Evolutionary conservation across 1,139 yeast species (phyloP), one percentile per base, ranked within the genome.

Genomic region (Diutina catenulata): DNA sequence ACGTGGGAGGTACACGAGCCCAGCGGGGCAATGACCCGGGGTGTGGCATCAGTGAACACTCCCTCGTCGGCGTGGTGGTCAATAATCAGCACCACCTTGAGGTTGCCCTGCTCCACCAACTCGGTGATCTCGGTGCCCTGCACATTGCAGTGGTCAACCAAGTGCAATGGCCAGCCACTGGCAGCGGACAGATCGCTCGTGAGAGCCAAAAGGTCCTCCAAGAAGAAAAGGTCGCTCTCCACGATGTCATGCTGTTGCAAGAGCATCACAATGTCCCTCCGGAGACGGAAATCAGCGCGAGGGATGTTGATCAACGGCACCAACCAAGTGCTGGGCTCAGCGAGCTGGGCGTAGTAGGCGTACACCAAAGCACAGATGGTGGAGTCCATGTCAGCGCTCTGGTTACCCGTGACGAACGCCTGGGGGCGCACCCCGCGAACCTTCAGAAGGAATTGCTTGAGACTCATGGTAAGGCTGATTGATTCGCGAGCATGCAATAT

Each of bases 11-110:
- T 70, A 53, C 95, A 86, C 40, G 95, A 82, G 0, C 96, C 97
- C 38, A 75, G 61, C 2, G 68, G 57, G 36, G 62, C 57, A 36
- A 87, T 64, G 6, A 80, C 59, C 40, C 93, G 57, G 0, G 95
- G 95, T 13, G 41, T 38, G 7, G 71, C 68, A 18, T 64, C 58
- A 13, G 47, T 29, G 47, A 68, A 75, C 13, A 60, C 59, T 0
- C 63, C 62, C 49, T 81, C 87, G 49, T 86, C 94, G 5, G 67
- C 81, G 53, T 88, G 98, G 51, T 88, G 98, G 51, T 88, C 98
- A 25, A 91, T 70, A 10, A 91, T 74, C 0, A 78, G 79, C 1
- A 57, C 59, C 0, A 86, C 77, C 2, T 55, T 47, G 18, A 64
- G 47, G 29, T 49, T 45, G 1, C 49, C 48, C 5, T 49, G 45